These are phyloP conservation scores for Pythium dissimile DNA, from an alignment of 352 stramenopile species.

Conservation along the genomic window DNA sequence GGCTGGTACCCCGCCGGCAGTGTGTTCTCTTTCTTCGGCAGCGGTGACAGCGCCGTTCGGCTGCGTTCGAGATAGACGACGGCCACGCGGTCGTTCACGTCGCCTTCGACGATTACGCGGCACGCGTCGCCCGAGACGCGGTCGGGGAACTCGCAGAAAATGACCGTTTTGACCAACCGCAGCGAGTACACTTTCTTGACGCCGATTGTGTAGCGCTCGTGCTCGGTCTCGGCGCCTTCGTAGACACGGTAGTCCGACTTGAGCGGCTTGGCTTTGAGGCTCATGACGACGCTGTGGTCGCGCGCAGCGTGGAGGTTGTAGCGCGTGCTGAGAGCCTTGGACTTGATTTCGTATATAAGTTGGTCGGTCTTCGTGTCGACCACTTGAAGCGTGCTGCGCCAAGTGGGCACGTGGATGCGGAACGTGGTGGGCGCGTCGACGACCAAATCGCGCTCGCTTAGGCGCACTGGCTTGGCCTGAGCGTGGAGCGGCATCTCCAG, in stretches of 20 bases:
- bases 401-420: background rate
- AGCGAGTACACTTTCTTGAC: background rate
- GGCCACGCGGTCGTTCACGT: background rate
- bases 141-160: background rate
- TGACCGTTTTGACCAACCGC: background rate
- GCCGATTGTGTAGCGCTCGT: background rate
- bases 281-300: background rate
- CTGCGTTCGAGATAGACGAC: conserved; percentile 4
- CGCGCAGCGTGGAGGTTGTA: background rate
- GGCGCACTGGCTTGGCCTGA: background rate
- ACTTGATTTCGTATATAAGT: background rate
- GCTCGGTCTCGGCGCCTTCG: background rate
- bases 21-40: background rate
- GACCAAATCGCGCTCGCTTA: background rate
- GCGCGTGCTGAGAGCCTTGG: background rate
- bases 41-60: background rate
- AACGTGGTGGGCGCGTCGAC: background rate
- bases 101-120: background rate
- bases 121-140: background rate
- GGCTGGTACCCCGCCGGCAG: background rate
- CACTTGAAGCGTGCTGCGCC: background rate
- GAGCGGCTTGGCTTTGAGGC: background rate
- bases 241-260: background rate
- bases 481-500: background rate
- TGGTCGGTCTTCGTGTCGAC: background rate